Evolutionary conservation across 108 stramenopile species (phyloP).

Genomic region (Cyclostephanos tholiformis): DNA sequence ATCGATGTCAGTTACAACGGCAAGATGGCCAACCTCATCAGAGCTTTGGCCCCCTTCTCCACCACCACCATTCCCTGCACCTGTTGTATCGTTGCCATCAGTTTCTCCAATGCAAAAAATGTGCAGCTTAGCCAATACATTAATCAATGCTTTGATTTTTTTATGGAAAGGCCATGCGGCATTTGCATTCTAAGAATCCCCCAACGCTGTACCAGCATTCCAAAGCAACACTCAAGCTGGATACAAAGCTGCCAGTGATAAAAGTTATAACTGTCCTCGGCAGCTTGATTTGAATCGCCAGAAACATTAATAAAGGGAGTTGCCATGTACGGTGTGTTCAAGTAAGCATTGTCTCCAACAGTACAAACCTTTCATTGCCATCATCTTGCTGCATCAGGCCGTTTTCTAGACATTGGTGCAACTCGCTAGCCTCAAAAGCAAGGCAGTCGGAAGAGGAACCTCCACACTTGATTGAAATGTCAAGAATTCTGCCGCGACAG

Average conservation of each 20-base stretch:
- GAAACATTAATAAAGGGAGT: constrained; percentile 15
- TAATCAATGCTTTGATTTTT: constrained; percentile 13
- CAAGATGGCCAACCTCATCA: no score
- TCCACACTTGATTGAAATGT: constrained; percentile 24
- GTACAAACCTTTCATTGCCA: constrained; percentile 1
- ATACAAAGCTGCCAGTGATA: constrained; percentile 1
- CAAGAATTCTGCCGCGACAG: constrained; percentile 19
- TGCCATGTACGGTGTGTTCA: constrained; percentile 10
- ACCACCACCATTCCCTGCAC: no score
- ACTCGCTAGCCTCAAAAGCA: constrained; percentile 20
- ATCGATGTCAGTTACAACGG: no score
- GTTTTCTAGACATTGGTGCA: background rate
- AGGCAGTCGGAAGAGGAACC: constrained; percentile 33
- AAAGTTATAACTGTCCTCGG: constrained; percentile 13
- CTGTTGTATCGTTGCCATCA: background rate
- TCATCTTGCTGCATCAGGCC: background rate
- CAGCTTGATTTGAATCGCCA: background rate
- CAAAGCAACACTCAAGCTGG: constrained; percentile 10
- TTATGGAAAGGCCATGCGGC: background rate
- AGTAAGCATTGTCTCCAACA: constrained; percentile 22
- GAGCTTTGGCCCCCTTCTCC: no score
- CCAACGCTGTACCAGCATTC: constrained; percentile 14
- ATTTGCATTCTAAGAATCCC: constrained; percentile 17
- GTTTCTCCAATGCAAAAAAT: constrained; percentile 11
- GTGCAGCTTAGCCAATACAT: constrained; percentile 15